These are phyloP conservation scores for Zymoseptoria ardabiliae DNA, from an alignment of 2,329 filamentous ascomycete species.

Conservation along the genomic window DNA sequence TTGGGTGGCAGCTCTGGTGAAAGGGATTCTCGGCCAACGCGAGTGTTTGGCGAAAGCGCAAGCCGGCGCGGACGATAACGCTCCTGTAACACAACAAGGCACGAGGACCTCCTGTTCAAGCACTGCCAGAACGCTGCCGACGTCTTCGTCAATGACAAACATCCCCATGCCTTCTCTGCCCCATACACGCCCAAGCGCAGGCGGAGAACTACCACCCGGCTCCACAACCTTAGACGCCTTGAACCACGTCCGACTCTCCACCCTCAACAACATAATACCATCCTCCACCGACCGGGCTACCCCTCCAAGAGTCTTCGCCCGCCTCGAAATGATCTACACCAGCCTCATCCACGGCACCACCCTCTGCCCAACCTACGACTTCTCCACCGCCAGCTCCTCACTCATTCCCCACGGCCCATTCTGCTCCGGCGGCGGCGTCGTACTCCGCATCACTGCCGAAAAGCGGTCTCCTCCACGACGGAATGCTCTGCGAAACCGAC, in stretches of 20 bases:
- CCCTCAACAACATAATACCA: not conserved
- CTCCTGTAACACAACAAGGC: too few species aligned
- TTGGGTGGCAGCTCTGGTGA: too few species aligned
- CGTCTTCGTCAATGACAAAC: too few species aligned
- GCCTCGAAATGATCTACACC: not conserved
- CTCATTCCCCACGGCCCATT: not conserved
- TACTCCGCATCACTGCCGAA: not conserved
- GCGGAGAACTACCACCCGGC: not conserved
- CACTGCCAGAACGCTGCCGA: too few species aligned
- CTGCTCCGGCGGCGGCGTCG: not conserved
- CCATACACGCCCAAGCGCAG: not conserved
- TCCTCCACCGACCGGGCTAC: too few species aligned
- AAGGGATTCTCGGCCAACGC: too few species aligned
- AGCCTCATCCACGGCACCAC: not conserved
- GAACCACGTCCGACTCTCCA: not conserved
- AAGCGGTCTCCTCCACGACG: not conserved
- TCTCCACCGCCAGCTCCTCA: not conserved
- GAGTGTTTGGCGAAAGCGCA: too few species aligned
- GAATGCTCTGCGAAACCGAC: not conserved
- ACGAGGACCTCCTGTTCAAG: too few species aligned
- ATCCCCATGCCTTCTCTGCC: not conserved
- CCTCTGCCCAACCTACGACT: not conserved
- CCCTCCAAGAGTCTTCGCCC: not conserved
- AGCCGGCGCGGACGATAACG: too few species aligned
- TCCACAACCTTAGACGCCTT: not conserved